These are phyloP conservation scores for Colletotrichum graminicola DNA, from an alignment of 2,329 filamentous ascomycete species.

Conservation along the genomic window DNA sequence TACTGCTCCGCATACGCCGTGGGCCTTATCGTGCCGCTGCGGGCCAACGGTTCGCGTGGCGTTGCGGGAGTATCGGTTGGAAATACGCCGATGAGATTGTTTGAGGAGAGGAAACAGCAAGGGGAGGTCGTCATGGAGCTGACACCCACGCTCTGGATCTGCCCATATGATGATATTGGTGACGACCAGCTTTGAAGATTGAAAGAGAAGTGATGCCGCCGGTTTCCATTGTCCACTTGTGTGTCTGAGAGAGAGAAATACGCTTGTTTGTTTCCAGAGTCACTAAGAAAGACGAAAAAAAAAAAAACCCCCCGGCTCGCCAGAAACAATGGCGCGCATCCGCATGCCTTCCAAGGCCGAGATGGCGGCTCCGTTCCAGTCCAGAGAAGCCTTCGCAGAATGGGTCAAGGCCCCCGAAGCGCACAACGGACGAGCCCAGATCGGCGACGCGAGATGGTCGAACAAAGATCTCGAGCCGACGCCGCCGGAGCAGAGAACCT, in stretches of 20 bases:
- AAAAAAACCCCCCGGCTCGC: not conserved
- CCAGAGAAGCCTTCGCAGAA: conserved; percentile 44
- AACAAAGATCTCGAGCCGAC: conserved; percentile 50
- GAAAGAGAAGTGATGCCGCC: not conserved
- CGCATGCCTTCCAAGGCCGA: conserved; percentile 31
- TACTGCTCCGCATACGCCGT: conserved; percentile 17
- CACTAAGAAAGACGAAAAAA: not conserved
- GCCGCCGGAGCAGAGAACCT: conserved; percentile 46
- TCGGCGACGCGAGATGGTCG: conserved; percentile 48
- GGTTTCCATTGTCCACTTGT: not conserved
- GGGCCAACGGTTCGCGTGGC: conserved; percentile 20
- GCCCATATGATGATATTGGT: not conserved
- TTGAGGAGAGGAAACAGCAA: not conserved
- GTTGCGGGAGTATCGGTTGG: conserved; percentile 33
- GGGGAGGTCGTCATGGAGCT: not conserved
- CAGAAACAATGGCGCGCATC: conserved; percentile 25
- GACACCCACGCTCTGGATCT: not conserved
- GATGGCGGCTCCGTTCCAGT: conserved; percentile 45
- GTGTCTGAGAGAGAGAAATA: no score
- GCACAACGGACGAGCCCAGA: conserved; percentile 37
- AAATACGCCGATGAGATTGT: conserved; percentile 37
- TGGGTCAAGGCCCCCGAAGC: conserved; percentile 44
- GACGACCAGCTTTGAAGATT: not conserved
- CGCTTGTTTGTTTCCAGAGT: not conserved
- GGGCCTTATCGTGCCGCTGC: conserved; percentile 32